phyloP scores from a whole-genome alignment of 805 yeast genomes.

The Hyphopichia homilentoma region DNA sequence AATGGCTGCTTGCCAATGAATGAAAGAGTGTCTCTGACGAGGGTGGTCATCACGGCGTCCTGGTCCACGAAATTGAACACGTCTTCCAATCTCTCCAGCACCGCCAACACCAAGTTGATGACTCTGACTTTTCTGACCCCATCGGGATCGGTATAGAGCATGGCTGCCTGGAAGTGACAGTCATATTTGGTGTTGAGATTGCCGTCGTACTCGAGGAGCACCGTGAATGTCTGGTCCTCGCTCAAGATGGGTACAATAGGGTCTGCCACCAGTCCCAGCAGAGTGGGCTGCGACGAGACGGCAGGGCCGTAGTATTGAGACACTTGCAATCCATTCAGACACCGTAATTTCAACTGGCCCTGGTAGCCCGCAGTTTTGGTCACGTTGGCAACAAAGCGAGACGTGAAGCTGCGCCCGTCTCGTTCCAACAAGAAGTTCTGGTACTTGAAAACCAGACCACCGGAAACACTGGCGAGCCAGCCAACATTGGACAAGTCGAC shows the following conservation, averaged over 20 bases:
- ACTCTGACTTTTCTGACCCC: conserved; percentile 85
- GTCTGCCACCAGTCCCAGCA: conserved; percentile 47
- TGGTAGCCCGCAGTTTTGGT: conserved; percentile 63
- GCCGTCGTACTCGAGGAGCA: conserved; percentile 74
- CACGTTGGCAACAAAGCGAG: conserved; percentile 55
- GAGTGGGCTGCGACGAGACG: conserved; percentile 27
- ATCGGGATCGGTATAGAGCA: conserved; percentile 71
- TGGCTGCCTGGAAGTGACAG: conserved; percentile 87
- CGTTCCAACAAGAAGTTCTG: conserved; percentile 61
- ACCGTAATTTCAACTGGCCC: conserved; percentile 78
- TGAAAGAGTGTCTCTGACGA: conserved; percentile 37
- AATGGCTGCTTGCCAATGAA: conserved; percentile 38
- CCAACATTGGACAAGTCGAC: conserved; percentile 78
- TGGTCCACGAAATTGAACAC: conserved; percentile 80
- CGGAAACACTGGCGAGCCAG: conserved; percentile 60
- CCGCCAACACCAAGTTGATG: conserved; percentile 78
- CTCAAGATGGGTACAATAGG: conserved; percentile 68
- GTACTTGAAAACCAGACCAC: conserved; percentile 67
- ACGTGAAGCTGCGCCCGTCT: conserved; percentile 64
- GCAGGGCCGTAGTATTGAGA: conserved; percentile 64
- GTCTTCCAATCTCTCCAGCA: conserved; percentile 67
- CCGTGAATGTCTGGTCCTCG: conserved; percentile 62
- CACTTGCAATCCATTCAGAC: conserved; percentile 84
- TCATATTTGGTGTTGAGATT: conserved; percentile 65
- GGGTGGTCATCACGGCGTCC: conserved; percentile 36